Evolutionary conservation across 2,329 filamentous ascomycete species (phyloP).

Genomic region (Volutella citrinella): DNA sequence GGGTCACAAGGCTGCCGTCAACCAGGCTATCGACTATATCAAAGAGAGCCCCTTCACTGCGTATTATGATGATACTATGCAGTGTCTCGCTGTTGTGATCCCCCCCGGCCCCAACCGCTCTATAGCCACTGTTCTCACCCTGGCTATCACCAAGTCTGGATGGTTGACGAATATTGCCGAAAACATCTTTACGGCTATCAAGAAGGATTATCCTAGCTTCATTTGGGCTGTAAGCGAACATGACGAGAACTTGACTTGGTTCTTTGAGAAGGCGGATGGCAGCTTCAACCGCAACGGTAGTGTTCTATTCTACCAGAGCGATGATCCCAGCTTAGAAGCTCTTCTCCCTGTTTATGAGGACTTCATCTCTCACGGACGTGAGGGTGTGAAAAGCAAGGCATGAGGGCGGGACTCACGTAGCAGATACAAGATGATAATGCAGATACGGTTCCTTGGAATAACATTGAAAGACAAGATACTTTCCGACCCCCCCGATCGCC

Average conservation of each 20-base stretch:
- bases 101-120: slow-evolving; percentile 64
- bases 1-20: slow-evolving; percentile 75
- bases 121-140: slow-evolving; percentile 80
- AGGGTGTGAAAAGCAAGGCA: no score
- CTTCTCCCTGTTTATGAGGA: slow-evolving; percentile 81
- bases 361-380: slow-evolving; percentile 79
- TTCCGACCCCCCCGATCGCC: neutral
- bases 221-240: slow-evolving; percentile 96
- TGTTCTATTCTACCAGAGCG: slow-evolving; percentile 94
- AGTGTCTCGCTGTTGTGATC: slow-evolving; percentile 85
- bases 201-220: slow-evolving; percentile 87
- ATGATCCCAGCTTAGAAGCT: slow-evolving; percentile 71
- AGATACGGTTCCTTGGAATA: no score
- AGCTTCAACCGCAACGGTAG: slow-evolving; percentile 82
- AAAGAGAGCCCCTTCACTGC: slow-evolving; percentile 79
- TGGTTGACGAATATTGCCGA: slow-evolving; percentile 95
- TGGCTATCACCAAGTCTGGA: slow-evolving; percentile 89
- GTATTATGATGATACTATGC: slow-evolving; percentile 92
- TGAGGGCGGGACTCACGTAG: no score
- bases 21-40: slow-evolving; percentile 80
- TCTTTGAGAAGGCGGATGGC: slow-evolving; percentile 95
- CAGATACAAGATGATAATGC: no score
- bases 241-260: slow-evolving; percentile 97
- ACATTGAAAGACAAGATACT: no score
- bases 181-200: slow-evolving; percentile 90